Conservation (phyloP, 306 rosid genomes). For the Medicago lupulina region DNA sequence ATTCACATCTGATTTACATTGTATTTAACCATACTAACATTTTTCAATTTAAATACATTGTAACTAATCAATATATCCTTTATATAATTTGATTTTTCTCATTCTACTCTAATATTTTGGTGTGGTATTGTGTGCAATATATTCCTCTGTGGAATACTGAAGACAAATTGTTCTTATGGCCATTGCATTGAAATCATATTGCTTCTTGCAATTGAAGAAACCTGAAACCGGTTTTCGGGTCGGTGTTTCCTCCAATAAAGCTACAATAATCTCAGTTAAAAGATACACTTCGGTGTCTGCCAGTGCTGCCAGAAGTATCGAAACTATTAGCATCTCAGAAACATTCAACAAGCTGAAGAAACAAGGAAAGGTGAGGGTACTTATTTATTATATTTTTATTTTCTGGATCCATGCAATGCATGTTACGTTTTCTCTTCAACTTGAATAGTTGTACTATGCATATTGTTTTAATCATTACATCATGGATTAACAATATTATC, state of each 20-base stretch:
- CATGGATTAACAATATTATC: too few species aligned
- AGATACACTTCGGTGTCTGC: conserved; percentile 61
- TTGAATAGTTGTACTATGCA: too few species aligned
- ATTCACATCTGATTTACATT: not conserved
- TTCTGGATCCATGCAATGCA: not conserved
- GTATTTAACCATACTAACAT: not conserved
- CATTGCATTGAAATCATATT: conserved; percentile 56
- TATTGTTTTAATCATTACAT: not conserved
- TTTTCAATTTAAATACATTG: not conserved
- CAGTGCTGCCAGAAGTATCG: conserved; percentile 50
- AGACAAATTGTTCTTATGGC: conserved; percentile 51
- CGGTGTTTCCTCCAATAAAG: conserved; percentile 40
- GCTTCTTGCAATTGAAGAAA: conserved; percentile 63
- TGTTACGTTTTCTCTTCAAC: not conserved
- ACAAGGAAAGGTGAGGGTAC: conserved; percentile 64
- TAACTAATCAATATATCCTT: too few species aligned
- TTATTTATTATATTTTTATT: conserved; percentile 11
- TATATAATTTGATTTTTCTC: not conserved
- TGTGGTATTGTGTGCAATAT: conserved; percentile 3
- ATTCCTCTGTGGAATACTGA: conserved; percentile 19
- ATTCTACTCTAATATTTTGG: not conserved
- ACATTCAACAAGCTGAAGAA: conserved; percentile 70
- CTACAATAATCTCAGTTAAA: conserved; percentile 40
- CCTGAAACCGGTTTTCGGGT: conserved; percentile 42
- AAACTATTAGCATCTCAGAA: conserved; percentile 68